A percentile compares a stretch with the other conserved stretches of the same genome.
Conservation (phyloP, 306 rosid genomes). For the Casuarina equisetifolia region DNA sequence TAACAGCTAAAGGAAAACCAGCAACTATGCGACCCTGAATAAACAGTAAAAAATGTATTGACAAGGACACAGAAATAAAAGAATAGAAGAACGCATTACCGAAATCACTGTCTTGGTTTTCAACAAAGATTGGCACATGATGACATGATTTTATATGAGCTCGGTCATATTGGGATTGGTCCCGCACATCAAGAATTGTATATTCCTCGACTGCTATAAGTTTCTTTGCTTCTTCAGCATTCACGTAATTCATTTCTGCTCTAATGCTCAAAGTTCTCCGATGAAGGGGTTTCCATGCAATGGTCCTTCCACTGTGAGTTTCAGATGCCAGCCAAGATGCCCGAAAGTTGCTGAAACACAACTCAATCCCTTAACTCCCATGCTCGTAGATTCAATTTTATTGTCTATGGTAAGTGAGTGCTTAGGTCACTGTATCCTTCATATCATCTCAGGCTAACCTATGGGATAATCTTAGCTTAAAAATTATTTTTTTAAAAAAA, state of each 20-base stretch:
- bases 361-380: conserved; percentile 37
- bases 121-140: conserved; percentile 88
- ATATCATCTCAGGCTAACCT: neutral
- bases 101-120: conserved; percentile 73
- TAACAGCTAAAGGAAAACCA: neutral
- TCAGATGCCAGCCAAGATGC: conserved; percentile 53
- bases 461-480: neutral
- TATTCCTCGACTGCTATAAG: conserved; percentile 69
- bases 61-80: neutral
- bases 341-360: conserved; percentile 67
- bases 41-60: neutral
- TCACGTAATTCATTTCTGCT: conserved; percentile 75
- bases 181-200: conserved; percentile 75
- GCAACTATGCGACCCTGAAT: neutral
- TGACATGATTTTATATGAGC: conserved; percentile 82
- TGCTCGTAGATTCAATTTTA: conserved; percentile 22
- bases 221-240: conserved; percentile 71
- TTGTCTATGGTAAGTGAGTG: neutral
- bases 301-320: conserved; percentile 55
- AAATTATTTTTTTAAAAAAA: neutral
- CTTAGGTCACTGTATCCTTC: neutral
- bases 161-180: conserved; percentile 65
- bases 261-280: conserved; percentile 45
- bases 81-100: conserved; percentile 40
- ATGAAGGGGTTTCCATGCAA: conserved; percentile 39